Base-by-base conservation (phyloP, 164 flowering plant genomes). In the Annona squamosa region DNA sequence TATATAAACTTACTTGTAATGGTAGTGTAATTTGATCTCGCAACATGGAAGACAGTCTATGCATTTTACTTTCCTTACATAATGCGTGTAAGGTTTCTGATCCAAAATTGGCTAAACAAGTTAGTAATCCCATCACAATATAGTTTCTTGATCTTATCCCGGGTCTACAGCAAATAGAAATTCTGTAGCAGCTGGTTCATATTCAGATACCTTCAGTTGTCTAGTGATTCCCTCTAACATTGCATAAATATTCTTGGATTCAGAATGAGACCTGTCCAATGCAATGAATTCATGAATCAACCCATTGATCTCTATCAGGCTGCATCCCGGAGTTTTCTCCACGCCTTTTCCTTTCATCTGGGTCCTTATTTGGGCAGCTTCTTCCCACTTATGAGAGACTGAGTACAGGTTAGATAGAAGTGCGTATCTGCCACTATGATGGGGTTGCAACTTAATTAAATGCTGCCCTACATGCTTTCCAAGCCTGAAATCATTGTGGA, bases 391-490 rank as follows among this genome's bases (percentile, higher is more conserved):
- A n/a, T 69, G 70, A 67, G 72, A 47, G 48, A 19, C 26, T 1
- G 82, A 76, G 70, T 82, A 78, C 75, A 80, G 62, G 75, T 82
- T 84, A 13, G 86, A 77, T 70, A 82, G 46, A 71, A 78, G 83
- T 5, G 77, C 71, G 64, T 80, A 81, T 72, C 77, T 74, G 61
- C 84, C 86, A 74, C 81, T 74, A 65, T 66, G 80, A 70, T 65
- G 65, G 17, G 81, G 73, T 76, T 82, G 78, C 59, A 82, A 46
- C 74, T 77, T 52, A 48, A 82, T 74, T 18, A 83, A 45, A 66
- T 65, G 71, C n/a, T 82, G 76, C 16, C 82, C 85, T n/a, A 81
- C 65, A 5, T 18, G 59, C 70, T 75, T 81, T 3, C 82, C 84
- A 19, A 84, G 74, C 52, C 77, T 80, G 19, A 46, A 77, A 42